Percentiles rank a stretch among this genome's conserved stretches.
These are phyloP conservation scores for Ascochyta clinopodiicola DNA, from an alignment of 2,329 filamentous ascomycete species.

Conservation along the genomic window DNA sequence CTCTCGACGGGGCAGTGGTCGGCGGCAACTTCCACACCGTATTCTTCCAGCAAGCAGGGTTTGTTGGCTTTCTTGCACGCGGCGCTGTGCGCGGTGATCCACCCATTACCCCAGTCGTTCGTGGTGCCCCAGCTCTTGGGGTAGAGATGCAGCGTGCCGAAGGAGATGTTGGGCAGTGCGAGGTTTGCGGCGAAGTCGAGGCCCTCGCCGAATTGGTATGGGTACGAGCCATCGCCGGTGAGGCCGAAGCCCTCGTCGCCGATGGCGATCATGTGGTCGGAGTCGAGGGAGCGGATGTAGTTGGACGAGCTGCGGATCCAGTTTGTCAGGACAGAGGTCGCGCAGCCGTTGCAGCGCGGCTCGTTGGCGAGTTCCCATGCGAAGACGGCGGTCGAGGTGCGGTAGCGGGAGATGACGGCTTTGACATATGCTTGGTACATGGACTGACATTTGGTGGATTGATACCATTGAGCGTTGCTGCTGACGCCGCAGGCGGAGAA, in stretches of 20 bases:
- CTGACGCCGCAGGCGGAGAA: conserved; percentile 60
- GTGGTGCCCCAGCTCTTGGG: conserved; percentile 63
- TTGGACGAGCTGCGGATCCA: conserved; percentile 63
- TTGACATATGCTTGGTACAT: conserved; percentile 59
- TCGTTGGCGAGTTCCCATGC: conserved; percentile 65
- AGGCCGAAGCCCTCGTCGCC: conserved; percentile 57
- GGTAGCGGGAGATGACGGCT: conserved; percentile 58
- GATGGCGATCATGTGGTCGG: conserved; percentile 62
- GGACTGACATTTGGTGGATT: conserved; percentile 57
- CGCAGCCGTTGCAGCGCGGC: conserved; percentile 39
- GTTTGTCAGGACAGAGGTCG: conserved; percentile 51
- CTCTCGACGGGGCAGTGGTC: conserved; percentile 54
- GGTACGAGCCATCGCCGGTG: conserved; percentile 35
- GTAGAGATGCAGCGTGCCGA: conserved; percentile 63
- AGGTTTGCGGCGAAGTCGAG: conserved; percentile 62
- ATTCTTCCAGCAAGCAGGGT: conserved; percentile 64
- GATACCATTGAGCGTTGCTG: conserved; percentile 59
- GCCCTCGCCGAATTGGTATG: conserved; percentile 55
- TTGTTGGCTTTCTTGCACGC: conserved; percentile 54
- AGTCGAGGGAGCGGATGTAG: conserved; percentile 61
- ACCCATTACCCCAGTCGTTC: conserved; percentile 59
- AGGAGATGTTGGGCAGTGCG: conserved; percentile 58
- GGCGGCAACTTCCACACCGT: conserved; percentile 59
- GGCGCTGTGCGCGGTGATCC: conserved; percentile 61
- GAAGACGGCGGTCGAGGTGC: conserved; percentile 57